These are phyloP conservation scores for Solidago caesia DNA, from an alignment of 129 eudicot species.

Conservation along the genomic window DNA sequence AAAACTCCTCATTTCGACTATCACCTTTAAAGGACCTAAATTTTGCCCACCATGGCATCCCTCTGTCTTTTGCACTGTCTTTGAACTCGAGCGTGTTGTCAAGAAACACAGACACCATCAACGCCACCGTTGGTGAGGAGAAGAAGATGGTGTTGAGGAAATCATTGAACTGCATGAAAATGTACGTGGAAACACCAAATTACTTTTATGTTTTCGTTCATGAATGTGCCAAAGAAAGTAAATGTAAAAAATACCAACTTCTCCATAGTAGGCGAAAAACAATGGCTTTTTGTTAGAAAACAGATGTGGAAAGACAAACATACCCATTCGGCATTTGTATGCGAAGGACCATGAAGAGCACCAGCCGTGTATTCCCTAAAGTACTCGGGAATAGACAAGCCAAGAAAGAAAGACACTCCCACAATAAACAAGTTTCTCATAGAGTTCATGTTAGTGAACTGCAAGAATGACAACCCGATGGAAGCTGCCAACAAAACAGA, in stretches of 20 bases:
- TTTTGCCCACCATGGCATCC: constrained; percentile 99
- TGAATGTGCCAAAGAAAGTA: background rate
- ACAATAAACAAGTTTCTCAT: constrained; percentile 89
- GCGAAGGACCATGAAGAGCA: constrained; percentile 96
- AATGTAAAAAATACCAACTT: background rate
- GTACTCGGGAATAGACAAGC: constrained; percentile 92
- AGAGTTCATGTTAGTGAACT: constrained; percentile 98
- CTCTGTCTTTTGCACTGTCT: constrained; percentile 86
- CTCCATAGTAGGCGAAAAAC: background rate
- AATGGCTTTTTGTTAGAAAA: constrained; percentile 2
- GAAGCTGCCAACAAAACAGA: constrained; percentile 59
- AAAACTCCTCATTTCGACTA: constrained; percentile 92
- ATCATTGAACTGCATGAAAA: constrained; percentile 80
- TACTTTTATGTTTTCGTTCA: background rate
- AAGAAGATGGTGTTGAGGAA: constrained; percentile 85
- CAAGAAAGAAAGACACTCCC: constrained; percentile 91
- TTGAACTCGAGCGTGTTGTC: constrained; percentile 94
- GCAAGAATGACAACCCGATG: constrained; percentile 92
- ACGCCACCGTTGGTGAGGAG: constrained; percentile 91
- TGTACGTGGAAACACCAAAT: background rate
- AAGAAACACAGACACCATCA: constrained; percentile 78
- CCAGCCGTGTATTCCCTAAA: constrained; percentile 83
- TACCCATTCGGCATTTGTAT: constrained; percentile 97
- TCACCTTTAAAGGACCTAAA: constrained; percentile 98
- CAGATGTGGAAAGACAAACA: constrained; percentile 23